Base-by-base conservation (phyloP, 495 filamentous ascomycete species). In the Neurospora tetrasperma region DNA sequence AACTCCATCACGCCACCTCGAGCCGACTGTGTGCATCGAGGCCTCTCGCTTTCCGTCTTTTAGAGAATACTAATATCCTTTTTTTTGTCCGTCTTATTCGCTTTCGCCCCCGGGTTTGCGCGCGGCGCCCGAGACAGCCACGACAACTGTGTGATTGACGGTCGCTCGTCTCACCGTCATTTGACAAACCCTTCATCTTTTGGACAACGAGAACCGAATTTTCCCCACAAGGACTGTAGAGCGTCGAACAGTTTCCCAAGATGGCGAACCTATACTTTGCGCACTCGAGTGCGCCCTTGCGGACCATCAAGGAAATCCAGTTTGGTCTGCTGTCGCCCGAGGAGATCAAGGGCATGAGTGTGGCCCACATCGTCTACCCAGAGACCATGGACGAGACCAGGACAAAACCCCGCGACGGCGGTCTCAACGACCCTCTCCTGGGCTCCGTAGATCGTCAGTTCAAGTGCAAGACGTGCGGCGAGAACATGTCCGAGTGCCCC, bases 331-430 rank as follows among this genome's bases (percentile, higher is more conserved):
- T 97, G 78, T 94, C 94, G 20, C 96, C 96, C 1, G 95, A 98
- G 79, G 96, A 99, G 82, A 96, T 97, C 83, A 98, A 98, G 85
- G 91, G 89, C 73, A 94, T 97, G 93, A 97, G 94, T 83, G 94
- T 98, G 69, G 90, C 89, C 41, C 91, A 94, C 77, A 93, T 99
- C 74, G 86, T 93, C 80, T 97, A 98, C 78, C 94, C 96, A 1
- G 96, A 99, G 87, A 98, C 96, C 10, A 97, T 98, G 96, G 96
- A 99, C 77, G 96, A 98, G 81, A 90, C 91, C 76, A 90, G 92
- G 72, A 90, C 92, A 73, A 90, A 91, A 74, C 96, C 96, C 54
- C 91, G 96, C 74, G 90, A 94, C 38, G 89, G 90, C 78, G 96
- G 96, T 75, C 84, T 98, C 71, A 98, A 98, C 79, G 96, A 99